Evolutionary conservation across 2,329 filamentous ascomycete genomes (phyloP).

Genomic region (Fonsecaea nubica): DNA sequence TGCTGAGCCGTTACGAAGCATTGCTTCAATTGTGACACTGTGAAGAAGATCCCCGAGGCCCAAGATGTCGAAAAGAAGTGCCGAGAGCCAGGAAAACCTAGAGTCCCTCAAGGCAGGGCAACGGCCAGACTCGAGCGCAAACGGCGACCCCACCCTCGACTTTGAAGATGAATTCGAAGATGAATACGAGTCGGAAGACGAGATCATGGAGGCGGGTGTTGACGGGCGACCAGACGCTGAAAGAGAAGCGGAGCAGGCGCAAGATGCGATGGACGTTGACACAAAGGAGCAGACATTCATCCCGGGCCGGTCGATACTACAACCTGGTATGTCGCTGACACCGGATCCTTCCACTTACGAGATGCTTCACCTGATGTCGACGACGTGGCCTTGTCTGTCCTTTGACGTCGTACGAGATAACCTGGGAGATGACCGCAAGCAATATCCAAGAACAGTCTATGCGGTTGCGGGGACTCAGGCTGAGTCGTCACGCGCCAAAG

Average conservation of each 20-base stretch:
- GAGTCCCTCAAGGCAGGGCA: slow-evolving; percentile 67
- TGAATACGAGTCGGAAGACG: slow-evolving; percentile 91
- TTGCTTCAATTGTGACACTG: neutral
- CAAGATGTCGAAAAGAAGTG: slow-evolving; percentile 66
- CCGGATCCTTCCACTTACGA: slow-evolving; percentile 95
- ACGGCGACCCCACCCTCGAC: slow-evolving; percentile 58
- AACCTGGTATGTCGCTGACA: slow-evolving; percentile 85
- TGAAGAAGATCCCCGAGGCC: neutral
- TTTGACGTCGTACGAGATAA: slow-evolving; percentile 89
- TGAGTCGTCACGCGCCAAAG: slow-evolving; percentile 72
- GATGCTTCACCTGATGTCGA: slow-evolving; percentile 93
- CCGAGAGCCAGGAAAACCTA: slow-evolving; percentile 59
- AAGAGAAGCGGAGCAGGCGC: slow-evolving; percentile 85
- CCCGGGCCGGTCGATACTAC: slow-evolving; percentile 88
- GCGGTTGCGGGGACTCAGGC: slow-evolving; percentile 94
- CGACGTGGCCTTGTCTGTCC: slow-evolving; percentile 95
- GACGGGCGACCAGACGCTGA: slow-evolving; percentile 92
- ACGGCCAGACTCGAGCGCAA: slow-evolving; percentile 59
- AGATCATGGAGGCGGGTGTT: slow-evolving; percentile 92
- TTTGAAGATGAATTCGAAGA: slow-evolving; percentile 87
- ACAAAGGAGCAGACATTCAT: slow-evolving; percentile 84
- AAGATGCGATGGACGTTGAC: slow-evolving; percentile 90
- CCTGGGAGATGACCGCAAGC: slow-evolving; percentile 85
- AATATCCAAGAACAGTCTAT: slow-evolving; percentile 96
- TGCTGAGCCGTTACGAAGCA: neutral